Percentiles rank a stretch among this genome's conserved stretches.
Conservation (phyloP, 2,329 filamentous ascomycete genomes). For the Pyricularia grisea region DNA sequence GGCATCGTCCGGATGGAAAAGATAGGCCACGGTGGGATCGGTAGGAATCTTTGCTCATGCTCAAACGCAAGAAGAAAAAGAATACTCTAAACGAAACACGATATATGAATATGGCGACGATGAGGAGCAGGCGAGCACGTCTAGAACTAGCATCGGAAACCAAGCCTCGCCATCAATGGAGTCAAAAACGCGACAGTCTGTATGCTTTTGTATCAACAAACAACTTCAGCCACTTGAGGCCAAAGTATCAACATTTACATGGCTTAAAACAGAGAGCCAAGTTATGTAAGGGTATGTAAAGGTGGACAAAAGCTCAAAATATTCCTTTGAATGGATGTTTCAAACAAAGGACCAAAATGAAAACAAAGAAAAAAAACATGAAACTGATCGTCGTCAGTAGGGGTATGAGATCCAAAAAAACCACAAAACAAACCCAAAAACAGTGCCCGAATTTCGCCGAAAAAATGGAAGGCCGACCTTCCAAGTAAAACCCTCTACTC, state of each 20-base stretch:
- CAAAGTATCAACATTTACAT: background rate
- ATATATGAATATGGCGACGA: too few relatives aligned
- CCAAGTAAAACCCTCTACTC: background rate
- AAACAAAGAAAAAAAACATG: background rate
- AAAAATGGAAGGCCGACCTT: slow-evolving; percentile 3
- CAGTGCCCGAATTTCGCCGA: background rate
- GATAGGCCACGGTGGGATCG: too few relatives aligned
- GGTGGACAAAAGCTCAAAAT: background rate
- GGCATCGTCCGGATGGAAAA: too few relatives aligned
- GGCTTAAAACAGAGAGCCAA: background rate
- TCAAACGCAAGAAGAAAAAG: background rate
- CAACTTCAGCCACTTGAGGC: background rate
- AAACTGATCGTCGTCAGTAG: background rate
- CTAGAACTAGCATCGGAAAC: too few relatives aligned
- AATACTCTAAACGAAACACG: background rate
- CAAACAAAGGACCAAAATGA: background rate
- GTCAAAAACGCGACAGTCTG: too few relatives aligned
- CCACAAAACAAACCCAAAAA: background rate
- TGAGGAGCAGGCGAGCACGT: too few relatives aligned
- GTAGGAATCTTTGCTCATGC: too few relatives aligned
- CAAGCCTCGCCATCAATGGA: too few relatives aligned
- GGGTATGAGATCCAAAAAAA: background rate
- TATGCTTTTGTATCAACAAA: background rate
- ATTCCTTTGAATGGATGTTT: background rate
- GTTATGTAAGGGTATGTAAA: background rate